phyloP scores from a whole-genome alignment of 2,329 filamentous ascomycete species.

The Coniella lustricola region DNA sequence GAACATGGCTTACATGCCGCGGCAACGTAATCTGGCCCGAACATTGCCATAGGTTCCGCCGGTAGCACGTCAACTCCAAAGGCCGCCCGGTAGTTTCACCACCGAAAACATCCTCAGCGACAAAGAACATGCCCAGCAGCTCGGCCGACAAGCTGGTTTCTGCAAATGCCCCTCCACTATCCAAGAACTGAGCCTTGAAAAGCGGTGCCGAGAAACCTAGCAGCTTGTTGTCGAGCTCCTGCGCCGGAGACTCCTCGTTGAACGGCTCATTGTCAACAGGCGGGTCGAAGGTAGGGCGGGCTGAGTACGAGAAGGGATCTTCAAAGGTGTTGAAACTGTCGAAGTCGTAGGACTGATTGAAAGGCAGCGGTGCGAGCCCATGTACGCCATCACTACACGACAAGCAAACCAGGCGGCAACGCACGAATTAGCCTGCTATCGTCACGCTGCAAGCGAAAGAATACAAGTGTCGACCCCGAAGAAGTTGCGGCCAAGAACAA shows the following conservation, averaged over 20 bases:
- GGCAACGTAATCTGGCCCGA: conserved; percentile 79
- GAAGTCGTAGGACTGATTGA: conserved; percentile 54
- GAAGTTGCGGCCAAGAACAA: no score
- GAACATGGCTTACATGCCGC: conserved; percentile 60
- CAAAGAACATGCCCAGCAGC: conserved; percentile 82
- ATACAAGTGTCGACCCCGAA: not conserved
- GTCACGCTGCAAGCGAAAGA: not conserved
- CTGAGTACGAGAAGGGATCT: conserved; percentile 56
- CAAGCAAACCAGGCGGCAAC: not conserved
- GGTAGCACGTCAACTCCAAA: conserved; percentile 87
- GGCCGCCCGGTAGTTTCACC: conserved; percentile 50
- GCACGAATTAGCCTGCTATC: not conserved
- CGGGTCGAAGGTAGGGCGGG: conserved; percentile 38
- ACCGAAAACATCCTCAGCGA: conserved; percentile 73
- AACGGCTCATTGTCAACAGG: conserved; percentile 22
- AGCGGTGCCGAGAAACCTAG: conserved; percentile 64
- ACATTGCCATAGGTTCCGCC: conserved; percentile 91
- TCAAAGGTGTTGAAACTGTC: conserved; percentile 57
- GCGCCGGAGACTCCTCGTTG: conserved; percentile 41
- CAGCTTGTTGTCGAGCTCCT: conserved; percentile 59
- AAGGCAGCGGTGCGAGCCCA: conserved; percentile 39
- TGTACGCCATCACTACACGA: conserved; percentile 35
- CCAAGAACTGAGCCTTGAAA: conserved; percentile 54
- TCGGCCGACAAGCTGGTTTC: conserved; percentile 66
- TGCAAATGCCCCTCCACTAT: conserved; percentile 56